phyloP scores from a whole-genome alignment of 768 basidiomycete genomes.

The Psilocybe azurescens region DNA sequence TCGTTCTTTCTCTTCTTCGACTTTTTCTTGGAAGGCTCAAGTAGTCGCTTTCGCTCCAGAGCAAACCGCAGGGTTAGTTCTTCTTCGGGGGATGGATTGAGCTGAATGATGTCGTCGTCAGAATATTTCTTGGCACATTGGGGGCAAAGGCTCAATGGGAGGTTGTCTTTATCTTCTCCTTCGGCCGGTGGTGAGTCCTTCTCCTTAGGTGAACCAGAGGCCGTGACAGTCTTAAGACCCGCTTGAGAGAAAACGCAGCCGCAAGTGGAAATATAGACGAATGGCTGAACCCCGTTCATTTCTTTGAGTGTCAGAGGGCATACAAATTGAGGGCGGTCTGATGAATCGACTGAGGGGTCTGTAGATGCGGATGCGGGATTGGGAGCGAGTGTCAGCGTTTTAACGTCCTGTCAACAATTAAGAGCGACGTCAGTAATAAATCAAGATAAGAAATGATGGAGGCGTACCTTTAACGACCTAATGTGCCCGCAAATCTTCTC shows the following conservation, averaged over 20 bases:
- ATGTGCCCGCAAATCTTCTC: conserved; percentile 93
- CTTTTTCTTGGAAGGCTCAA: conserved; percentile 61
- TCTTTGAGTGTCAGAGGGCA: conserved; percentile 94
- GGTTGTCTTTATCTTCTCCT: conserved; percentile 18
- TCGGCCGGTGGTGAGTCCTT: conserved; percentile 23
- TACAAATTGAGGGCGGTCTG: conserved; percentile 71
- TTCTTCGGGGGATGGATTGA: conserved; percentile 81
- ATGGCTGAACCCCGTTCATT: conserved; percentile 91
- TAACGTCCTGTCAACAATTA: conserved; percentile 69
- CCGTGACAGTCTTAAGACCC: conserved; percentile 71
- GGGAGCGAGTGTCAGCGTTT: conserved; percentile 78
- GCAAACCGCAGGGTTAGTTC: conserved; percentile 57
- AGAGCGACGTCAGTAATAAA: not conserved
- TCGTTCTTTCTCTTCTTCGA: conserved; percentile 65
- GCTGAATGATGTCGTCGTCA: conserved; percentile 55
- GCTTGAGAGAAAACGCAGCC: conserved; percentile 92
- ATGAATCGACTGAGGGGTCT: conserved; percentile 36
- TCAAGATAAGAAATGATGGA: not conserved
- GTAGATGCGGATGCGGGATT: conserved; percentile 62
- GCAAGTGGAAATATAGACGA: conserved; percentile 85
- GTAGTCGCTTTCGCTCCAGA: conserved; percentile 63
- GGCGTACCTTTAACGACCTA: conserved; percentile 81
- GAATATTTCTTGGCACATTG: conserved; percentile 79
- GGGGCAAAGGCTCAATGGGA: conserved; percentile 65
- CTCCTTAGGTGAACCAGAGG: conserved; percentile 34